A percentile compares a stretch with the other conserved stretches of the same genome.
These are phyloP conservation scores for Lepidopterella palustris DNA, from an alignment of 495 filamentous ascomycete species.

Conservation along the genomic window DNA sequence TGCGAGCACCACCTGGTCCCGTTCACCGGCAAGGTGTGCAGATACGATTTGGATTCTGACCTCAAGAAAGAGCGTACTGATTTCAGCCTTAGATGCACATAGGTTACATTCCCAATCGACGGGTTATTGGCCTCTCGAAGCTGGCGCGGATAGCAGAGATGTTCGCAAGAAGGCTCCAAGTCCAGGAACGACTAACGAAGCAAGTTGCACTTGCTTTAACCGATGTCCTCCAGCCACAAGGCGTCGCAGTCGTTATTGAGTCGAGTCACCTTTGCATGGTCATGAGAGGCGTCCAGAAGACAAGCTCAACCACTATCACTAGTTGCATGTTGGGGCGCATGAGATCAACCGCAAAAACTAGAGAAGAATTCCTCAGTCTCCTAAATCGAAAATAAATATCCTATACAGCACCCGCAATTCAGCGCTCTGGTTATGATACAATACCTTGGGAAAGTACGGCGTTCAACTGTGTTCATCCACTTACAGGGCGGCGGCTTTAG, in stretches of 20 bases:
- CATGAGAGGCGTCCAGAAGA: conserved; percentile 90
- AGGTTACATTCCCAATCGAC: conserved; percentile 80
- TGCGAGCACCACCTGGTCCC: conserved; percentile 98
- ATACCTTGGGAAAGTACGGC: too few relatives aligned
- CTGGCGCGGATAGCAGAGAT: conserved; percentile 93
- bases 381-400: too few relatives aligned
- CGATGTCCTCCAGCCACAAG: conserved; percentile 84
- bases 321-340: conserved; percentile 96
- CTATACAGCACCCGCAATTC: too few relatives aligned
- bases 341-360: conserved; percentile 82
- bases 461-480: too few relatives aligned
- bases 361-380: conserved; percentile 99
- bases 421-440: too few relatives aligned
- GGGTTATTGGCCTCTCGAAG: conserved; percentile 93
- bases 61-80: not conserved
- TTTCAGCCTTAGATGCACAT: conserved; percentile 73
- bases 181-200: conserved; percentile 92
- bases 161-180: conserved; percentile 88
- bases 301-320: conserved; percentile 76
- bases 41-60: not conserved
- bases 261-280: conserved; percentile 98
- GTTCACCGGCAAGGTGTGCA: conserved; percentile 78
- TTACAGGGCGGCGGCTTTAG: too few relatives aligned
- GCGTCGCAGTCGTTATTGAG: conserved; percentile 96
- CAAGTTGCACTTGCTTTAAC: conserved; percentile 92